These are phyloP conservation scores for Thraustochytrium striatum DNA, from an alignment of 352 stramenopile species.

Conservation along the genomic window DNA sequence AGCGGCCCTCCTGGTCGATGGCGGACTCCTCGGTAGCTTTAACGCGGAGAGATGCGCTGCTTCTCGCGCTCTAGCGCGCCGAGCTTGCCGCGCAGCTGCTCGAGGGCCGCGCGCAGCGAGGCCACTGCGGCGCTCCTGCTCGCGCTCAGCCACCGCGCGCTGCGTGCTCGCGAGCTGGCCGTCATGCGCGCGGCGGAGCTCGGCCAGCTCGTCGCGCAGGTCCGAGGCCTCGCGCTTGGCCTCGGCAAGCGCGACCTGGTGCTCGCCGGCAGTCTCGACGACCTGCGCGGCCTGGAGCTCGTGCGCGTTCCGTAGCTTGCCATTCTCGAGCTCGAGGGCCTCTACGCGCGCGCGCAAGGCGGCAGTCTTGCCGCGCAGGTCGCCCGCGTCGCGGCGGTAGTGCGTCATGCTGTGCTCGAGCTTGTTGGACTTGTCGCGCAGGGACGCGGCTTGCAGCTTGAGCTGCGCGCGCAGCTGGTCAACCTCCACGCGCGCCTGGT, in stretches of 20 bases:
- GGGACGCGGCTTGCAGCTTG: background rate
- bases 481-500: background rate
- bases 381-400: background rate
- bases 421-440: background rate
- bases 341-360: background rate
- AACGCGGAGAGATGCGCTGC: background rate
- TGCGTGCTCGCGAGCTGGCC: background rate
- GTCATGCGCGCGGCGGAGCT: background rate
- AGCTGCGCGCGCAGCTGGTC: constrained; percentile 7
- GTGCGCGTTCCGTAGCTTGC: background rate
- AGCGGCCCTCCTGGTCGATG: background rate
- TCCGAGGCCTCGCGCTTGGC: background rate
- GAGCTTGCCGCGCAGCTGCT: background rate
- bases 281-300: background rate
- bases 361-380: background rate
- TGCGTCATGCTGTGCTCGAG: background rate
- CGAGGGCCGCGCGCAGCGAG: background rate
- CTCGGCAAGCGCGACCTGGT: background rate
- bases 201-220: constrained; percentile 6
- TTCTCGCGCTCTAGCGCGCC: background rate
- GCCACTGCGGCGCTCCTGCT: background rate
- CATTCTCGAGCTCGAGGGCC: background rate
- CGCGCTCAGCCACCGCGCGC: background rate
- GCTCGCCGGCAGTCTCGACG: background rate
- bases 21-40: background rate